A percentile compares a stretch with the other conserved stretches of the same genome.
Evolutionary conservation across 2,329 filamentous ascomycete genomes (phyloP).

Genomic region (Fusarium aywerte): DNA sequence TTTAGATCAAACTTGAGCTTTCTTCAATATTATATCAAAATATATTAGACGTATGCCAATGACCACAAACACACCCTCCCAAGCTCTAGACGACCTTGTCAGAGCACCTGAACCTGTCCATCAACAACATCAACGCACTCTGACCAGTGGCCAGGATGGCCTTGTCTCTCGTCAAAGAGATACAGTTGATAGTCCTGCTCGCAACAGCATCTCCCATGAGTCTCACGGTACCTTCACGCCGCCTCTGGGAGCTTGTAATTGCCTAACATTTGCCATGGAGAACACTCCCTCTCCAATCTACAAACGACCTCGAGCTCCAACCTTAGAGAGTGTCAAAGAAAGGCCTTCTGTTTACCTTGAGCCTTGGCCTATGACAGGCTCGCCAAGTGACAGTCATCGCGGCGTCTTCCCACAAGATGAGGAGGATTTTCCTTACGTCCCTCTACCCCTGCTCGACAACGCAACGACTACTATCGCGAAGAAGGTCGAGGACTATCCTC

Average conservation of each 20-base stretch:
- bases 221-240: constrained; percentile 41
- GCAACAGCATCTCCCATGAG: constrained; percentile 8
- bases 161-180: constrained; percentile 37
- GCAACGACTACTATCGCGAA: background rate
- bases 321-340: constrained; percentile 46
- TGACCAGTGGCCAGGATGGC: constrained; percentile 47
- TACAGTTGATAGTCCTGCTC: constrained; percentile 33
- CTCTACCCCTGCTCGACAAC: constrained; percentile 47
- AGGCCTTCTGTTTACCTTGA: constrained; percentile 42
- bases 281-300: constrained; percentile 19
- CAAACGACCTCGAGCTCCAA: constrained; percentile 45
- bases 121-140: constrained; percentile 49
- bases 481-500: constrained; percentile 32
- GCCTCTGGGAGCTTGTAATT: constrained; percentile 43
- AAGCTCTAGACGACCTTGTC: constrained; percentile 51
- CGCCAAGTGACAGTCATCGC: constrained; percentile 36
- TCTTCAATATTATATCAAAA: constrained; percentile 21
- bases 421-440: constrained; percentile 46
- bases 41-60: constrained; percentile 28
- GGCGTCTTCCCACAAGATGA: constrained; percentile 45
- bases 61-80: constrained; percentile 32
- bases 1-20: constrained; percentile 12
- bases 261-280: constrained; percentile 39
- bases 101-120: constrained; percentile 49
- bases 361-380: constrained; percentile 36